These are phyloP conservation scores for Martensiomyces pterosporus DNA, from an alignment of 192 early-diverging fungal genomes.

Conservation along the genomic window DNA sequence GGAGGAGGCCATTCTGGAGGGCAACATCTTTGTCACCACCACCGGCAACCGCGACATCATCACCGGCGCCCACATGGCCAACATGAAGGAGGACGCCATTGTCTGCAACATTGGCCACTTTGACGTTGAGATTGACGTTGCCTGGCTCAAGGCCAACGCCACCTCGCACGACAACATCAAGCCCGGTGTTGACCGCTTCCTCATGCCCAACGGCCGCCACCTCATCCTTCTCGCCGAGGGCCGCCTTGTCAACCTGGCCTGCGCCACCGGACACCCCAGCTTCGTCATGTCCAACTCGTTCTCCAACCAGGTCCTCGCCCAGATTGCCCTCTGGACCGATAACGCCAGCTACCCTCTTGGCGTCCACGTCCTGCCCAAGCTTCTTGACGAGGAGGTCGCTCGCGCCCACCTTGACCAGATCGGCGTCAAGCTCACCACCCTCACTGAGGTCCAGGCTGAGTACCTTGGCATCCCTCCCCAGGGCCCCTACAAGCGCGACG, in stretches of 20 bases:
- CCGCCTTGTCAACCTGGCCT: constrained; percentile 98
- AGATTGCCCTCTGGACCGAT: constrained; percentile 98
- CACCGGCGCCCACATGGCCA: constrained; percentile 83
- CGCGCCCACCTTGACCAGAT: constrained; percentile 91
- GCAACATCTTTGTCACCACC: constrained; percentile 98
- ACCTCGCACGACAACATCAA: constrained; percentile 89
- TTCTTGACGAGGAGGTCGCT: constrained; percentile 98
- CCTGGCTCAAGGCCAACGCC: constrained; percentile 97
- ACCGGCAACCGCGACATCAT: constrained; percentile 99
- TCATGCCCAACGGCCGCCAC: constrained; percentile 84
- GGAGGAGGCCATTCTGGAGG: constrained; percentile 88
- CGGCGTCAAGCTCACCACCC: constrained; percentile 89
- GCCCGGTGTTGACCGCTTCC: constrained; percentile 97
- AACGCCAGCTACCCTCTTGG: constrained; percentile 81
- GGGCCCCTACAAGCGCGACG: constrained; percentile 96
- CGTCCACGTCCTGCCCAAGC: constrained; percentile 98
- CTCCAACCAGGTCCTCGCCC: constrained; percentile 97
- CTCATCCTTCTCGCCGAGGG: constrained; percentile 98
- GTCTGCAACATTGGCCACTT: constrained; percentile 99
- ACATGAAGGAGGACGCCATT: constrained; percentile 98
- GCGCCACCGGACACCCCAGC: constrained; percentile 97
- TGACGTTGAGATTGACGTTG: constrained; percentile 98
- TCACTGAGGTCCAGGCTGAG: constrained; percentile 61
- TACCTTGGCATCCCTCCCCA: constrained; percentile 80
- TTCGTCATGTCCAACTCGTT: constrained; percentile 99